Conservation (phyloP, 148 eudicot species). For the Spergularia bocconei region DNA sequence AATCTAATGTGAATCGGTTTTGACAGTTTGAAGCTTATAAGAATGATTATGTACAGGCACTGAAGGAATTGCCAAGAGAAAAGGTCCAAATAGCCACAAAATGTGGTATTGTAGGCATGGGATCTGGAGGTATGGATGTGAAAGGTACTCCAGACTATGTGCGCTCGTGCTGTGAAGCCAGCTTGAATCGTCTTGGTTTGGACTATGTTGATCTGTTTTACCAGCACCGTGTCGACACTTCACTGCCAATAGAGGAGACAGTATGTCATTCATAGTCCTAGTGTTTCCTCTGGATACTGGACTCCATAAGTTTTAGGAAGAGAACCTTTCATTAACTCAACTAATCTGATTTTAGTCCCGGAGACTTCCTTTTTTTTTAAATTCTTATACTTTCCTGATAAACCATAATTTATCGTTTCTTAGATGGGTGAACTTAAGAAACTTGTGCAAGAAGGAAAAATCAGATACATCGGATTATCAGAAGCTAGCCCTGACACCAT, state of each 20-base stretch:
- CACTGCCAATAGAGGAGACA: conserved; percentile 70
- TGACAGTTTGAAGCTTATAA: background rate
- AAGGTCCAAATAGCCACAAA: conserved; percentile 79
- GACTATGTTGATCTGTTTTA: conserved; percentile 70
- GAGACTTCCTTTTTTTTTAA: background rate
- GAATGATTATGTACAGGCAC: conserved; percentile 43
- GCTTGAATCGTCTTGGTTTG: conserved; percentile 64
- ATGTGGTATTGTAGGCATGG: conserved; percentile 51
- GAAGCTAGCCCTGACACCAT: conserved; percentile 69
- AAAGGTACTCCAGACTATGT: conserved; percentile 56
- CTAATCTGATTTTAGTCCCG: background rate
- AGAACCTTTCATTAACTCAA: background rate
- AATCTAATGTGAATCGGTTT: background rate
- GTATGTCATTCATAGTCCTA: conserved; percentile 32
- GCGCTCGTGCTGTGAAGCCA: conserved; percentile 67
- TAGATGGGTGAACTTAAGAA: conserved; percentile 74
- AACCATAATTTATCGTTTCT: background rate
- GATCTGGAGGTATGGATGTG: conserved; percentile 28
- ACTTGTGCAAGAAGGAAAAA: conserved; percentile 76
- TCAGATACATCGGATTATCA: conserved; percentile 64
- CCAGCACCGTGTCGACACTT: conserved; percentile 61
- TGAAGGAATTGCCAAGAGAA: conserved; percentile 70
- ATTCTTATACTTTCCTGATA: background rate
- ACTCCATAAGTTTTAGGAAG: background rate
- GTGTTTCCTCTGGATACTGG: background rate